phyloP scores from a whole-genome alignment of 257 asterid genomes.

The Penstemon newberryi region DNA sequence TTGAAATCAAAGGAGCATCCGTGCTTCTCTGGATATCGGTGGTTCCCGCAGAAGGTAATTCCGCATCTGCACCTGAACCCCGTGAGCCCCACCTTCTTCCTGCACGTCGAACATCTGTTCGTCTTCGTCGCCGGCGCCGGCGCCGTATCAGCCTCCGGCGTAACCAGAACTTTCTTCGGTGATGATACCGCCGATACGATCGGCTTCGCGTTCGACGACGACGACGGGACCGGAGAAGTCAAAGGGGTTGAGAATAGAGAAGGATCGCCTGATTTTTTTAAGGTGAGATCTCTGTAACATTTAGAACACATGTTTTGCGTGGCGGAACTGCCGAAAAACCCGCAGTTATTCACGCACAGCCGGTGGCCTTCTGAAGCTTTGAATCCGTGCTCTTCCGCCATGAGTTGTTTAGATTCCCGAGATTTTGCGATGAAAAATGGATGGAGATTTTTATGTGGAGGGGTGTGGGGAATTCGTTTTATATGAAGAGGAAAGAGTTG shows the following conservation, averaged over 20 bases:
- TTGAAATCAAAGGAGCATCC: slow-evolving; percentile 75
- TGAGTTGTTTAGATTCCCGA: slow-evolving; percentile 3
- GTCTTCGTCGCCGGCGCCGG: slow-evolving; percentile 40
- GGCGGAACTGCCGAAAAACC: slow-evolving; percentile 80
- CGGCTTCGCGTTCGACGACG: slow-evolving; percentile 30
- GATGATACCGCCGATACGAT: slow-evolving; percentile 5
- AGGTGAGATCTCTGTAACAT: slow-evolving; percentile 59
- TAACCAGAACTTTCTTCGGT: slow-evolving; percentile 22
- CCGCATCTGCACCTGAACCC: slow-evolving; percentile 90
- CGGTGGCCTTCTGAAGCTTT: slow-evolving; percentile 80
- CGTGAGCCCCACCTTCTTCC: slow-evolving; percentile 79
- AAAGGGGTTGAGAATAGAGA: slow-evolving; percentile 20
- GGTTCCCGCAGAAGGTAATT: slow-evolving; percentile 79
- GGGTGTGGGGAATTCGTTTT: slow-evolving; percentile 27
- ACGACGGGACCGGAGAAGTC: slow-evolving; percentile 27
- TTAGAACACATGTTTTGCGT: slow-evolving; percentile 77
- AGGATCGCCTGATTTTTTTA: slow-evolving; percentile 35
- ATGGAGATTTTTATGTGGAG: slow-evolving; percentile 21
- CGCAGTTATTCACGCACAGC: slow-evolving; percentile 78
- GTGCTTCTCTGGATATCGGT: slow-evolving; percentile 89
- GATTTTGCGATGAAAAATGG: background rate
- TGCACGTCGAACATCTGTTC: slow-evolving; percentile 62
- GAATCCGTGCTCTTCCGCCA: slow-evolving; percentile 91
- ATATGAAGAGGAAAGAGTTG: slow-evolving; percentile 24
- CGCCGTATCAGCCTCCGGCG: slow-evolving; percentile 5